These are phyloP conservation scores for Phaeosphaeriaceae sp. DNA, from an alignment of 2,329 filamentous ascomycete genomes.

Conservation along the genomic window DNA sequence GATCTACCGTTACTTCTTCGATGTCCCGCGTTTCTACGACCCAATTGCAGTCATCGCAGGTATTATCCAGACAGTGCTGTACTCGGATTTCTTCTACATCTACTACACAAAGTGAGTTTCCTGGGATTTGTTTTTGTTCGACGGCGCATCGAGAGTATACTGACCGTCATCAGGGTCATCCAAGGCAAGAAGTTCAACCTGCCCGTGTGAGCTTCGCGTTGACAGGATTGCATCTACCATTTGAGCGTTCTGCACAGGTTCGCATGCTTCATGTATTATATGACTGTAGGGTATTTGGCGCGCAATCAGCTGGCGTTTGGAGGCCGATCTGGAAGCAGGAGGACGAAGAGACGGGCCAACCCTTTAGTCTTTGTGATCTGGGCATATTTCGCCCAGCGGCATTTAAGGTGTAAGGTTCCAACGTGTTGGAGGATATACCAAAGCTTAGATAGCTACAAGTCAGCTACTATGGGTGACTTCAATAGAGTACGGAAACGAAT, in stretches of 20 bases:
- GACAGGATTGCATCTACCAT: constrained; percentile 1
- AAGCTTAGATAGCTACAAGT: background rate
- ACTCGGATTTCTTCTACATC: constrained; percentile 99
- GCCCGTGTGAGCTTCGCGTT: constrained; percentile 50
- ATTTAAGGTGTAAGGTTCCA: background rate
- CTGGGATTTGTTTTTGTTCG: background rate
- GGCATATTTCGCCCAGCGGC: background rate
- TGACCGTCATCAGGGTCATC: constrained; percentile 50
- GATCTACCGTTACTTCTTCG: constrained; percentile 87
- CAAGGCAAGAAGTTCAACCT: constrained; percentile 64
- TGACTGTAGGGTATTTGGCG: constrained; percentile 9
- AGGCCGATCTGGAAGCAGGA: background rate
- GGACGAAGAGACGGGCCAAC: background rate
- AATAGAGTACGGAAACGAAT: background rate
- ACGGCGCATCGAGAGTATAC: background rate
- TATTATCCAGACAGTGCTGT: constrained; percentile 90
- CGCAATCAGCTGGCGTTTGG: constrained; percentile 10
- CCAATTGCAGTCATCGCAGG: constrained; percentile 89
- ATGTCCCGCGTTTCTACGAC: constrained; percentile 74
- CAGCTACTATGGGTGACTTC: background rate
- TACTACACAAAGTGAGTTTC: constrained; percentile 88
- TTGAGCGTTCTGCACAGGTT: constrained; percentile 8
- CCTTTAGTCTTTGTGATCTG: background rate
- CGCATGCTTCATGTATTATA: constrained; percentile 19
- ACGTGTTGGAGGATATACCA: constrained; percentile 1